Evolutionary conservation across 2,329 filamentous ascomycete genomes (phyloP).

Genomic region (Talaromyces sp.): DNA sequence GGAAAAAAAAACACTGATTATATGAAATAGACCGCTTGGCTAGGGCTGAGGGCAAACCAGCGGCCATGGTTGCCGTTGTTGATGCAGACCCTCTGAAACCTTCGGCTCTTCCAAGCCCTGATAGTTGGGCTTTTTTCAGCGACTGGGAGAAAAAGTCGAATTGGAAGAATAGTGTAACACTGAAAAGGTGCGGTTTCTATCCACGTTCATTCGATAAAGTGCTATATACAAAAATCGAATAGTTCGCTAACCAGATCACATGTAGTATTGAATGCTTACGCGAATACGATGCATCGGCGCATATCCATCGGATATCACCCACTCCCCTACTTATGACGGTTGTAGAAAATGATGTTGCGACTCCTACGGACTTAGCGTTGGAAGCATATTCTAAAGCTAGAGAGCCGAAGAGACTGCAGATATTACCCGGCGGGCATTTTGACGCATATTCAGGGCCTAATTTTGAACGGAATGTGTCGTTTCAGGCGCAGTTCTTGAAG

Average conservation of each 20-base stretch:
- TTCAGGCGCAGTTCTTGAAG: not conserved
- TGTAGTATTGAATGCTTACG: slow-evolving; percentile 8
- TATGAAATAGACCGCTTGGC: slow-evolving; percentile 13
- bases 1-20: not conserved
- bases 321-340: slow-evolving; percentile 37
- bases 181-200: slow-evolving; percentile 20
- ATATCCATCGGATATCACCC: slow-evolving; percentile 35
- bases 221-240: too few species aligned
- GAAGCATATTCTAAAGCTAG: slow-evolving; percentile 4
- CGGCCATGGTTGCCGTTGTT: slow-evolving; percentile 28
- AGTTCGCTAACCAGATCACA: too few species aligned
- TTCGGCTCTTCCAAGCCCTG: slow-evolving; percentile 29
- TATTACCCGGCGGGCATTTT: not conserved
- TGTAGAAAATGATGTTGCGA: slow-evolving; percentile 29
- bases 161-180: slow-evolving; percentile 39
- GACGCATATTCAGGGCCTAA: not conserved
- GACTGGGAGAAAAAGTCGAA: slow-evolving; percentile 18
- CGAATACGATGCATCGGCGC: slow-evolving; percentile 16
- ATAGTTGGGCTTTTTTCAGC: slow-evolving; percentile 32
- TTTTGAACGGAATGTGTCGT: not conserved
- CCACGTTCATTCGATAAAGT: too few species aligned
- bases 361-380: slow-evolving; percentile 26
- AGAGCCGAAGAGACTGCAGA: not conserved
- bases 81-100: slow-evolving; percentile 25
- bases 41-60: slow-evolving; percentile 26